Base-by-base conservation (phyloP, 2,329 filamentous ascomycete species). In the Diaporthe helianthi region DNA sequence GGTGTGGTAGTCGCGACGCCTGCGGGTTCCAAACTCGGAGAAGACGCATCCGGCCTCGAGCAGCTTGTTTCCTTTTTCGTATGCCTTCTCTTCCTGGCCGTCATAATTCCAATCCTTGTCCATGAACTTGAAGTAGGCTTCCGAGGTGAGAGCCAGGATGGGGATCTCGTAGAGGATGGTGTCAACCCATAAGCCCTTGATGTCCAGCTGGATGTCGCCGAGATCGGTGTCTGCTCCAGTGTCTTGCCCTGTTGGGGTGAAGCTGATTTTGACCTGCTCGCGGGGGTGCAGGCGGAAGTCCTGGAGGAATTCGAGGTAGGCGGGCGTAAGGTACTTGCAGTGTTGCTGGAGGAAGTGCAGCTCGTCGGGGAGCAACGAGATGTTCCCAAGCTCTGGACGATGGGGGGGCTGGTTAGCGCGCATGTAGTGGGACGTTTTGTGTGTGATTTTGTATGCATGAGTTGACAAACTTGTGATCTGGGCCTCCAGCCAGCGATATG, bases 141-240 rank as follows among this genome's bases (percentile, higher is more conserved):
- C 95, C 58, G 94, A 98, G 1, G 95, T 93, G 73, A 99, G 81
- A 3, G 97, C 94, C 24, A 99, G 86, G 26, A 99, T 86, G 0
- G 96, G 96, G 69, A 99, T 98, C 82, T 99, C 96, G 82, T 99
- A 99, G 29, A 99, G 87, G 69, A 99, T 99, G 0, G 96, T 98
- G 74, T 98, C 94, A 10, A 93, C 87, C 96, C 96, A 99, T 67
- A 90, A 84, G 12, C 96, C 96, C 74, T 90, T 89, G 72, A 97
- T 91, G 49, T 89, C 83, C 72, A 98, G 89, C 74, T 91, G 84
- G 61, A 98, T 82, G 70, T 94, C 91, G 52, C 96, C 96, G 52
- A 91, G 75, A 69, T 91, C 89, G 2, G 88, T 83, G 60, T 91
- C 89, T 49, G 84, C 84, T 26, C 87, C 89, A 0, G 87, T 90